Conservation (phyloP, 257 asterid species). For the Plantago ovata region DNA sequence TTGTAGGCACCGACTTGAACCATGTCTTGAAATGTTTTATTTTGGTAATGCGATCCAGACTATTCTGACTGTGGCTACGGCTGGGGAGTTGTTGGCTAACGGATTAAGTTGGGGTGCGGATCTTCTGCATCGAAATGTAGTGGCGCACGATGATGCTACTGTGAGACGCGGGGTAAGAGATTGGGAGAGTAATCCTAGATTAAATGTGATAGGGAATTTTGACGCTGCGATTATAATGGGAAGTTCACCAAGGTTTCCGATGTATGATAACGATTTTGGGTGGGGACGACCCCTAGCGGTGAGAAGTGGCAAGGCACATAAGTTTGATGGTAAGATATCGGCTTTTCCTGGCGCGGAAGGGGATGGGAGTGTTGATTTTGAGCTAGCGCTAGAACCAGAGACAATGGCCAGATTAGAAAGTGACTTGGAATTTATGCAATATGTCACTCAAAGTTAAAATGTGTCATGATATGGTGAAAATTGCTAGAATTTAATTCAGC, state of each 20-base stretch:
- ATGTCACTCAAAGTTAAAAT: conserved; percentile 34
- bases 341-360: conserved; percentile 86
- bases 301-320: conserved; percentile 84
- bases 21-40: conserved; percentile 60
- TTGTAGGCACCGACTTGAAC: conserved; percentile 79
- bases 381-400: conserved; percentile 77
- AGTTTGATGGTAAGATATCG: conserved; percentile 93
- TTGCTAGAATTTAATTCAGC: no score
- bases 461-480: neutral
- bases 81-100: conserved; percentile 46
- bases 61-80: conserved; percentile 62
- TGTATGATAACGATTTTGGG: conserved; percentile 94
- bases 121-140: conserved; percentile 65
- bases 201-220: conserved; percentile 82
- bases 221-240: conserved; percentile 99
- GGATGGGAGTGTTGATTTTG: conserved; percentile 84
- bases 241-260: conserved; percentile 95
- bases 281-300: conserved; percentile 91
- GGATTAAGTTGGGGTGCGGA: conserved; percentile 65
- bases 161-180: conserved; percentile 75
- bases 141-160: conserved; percentile 57
- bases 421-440: conserved; percentile 78
- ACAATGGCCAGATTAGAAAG: conserved; percentile 66
- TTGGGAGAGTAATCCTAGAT: conserved; percentile 76
- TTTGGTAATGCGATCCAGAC: conserved; percentile 88